phyloP scores from a whole-genome alignment of 129 eudicot species.

The Apium graveolens region DNA sequence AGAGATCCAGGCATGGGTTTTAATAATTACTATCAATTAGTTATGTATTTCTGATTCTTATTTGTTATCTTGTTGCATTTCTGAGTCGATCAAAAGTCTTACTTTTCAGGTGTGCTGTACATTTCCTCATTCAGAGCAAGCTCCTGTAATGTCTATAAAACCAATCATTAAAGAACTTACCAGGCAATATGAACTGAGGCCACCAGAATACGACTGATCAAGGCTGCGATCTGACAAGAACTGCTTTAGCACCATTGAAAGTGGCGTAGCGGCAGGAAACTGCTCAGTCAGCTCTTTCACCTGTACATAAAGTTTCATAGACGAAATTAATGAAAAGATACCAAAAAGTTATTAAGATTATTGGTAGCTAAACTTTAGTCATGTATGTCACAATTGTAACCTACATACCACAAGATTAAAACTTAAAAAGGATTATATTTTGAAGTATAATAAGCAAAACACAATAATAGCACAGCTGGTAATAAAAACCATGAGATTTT shows the following conservation, averaged over 20 bases:
- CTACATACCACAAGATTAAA: background rate
- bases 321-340: background rate
- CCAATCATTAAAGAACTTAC: conserved; percentile 15
- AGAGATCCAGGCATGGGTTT: background rate
- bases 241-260: conserved; percentile 77
- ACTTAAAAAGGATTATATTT: background rate
- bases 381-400: background rate
- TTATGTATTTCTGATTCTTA: background rate
- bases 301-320: conserved; percentile 14
- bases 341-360: background rate
- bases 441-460: background rate
- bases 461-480: background rate
- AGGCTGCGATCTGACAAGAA: conserved; percentile 88
- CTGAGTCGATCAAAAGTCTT: background rate
- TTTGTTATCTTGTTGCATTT: background rate
- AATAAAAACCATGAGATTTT: background rate
- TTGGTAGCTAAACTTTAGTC: background rate
- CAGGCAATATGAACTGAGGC: conserved; percentile 87
- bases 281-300: conserved; percentile 81
- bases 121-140: background rate
- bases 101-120: background rate
- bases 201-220: conserved; percentile 96
- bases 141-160: background rate
- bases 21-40: background rate
- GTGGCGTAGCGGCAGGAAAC: conserved; percentile 87